A percentile compares a stretch with the other conserved stretches of the same genome.
These are phyloP conservation scores for Orbilia ellipsospora DNA, from an alignment of 2,329 filamentous ascomycete species.

Conservation along the genomic window DNA sequence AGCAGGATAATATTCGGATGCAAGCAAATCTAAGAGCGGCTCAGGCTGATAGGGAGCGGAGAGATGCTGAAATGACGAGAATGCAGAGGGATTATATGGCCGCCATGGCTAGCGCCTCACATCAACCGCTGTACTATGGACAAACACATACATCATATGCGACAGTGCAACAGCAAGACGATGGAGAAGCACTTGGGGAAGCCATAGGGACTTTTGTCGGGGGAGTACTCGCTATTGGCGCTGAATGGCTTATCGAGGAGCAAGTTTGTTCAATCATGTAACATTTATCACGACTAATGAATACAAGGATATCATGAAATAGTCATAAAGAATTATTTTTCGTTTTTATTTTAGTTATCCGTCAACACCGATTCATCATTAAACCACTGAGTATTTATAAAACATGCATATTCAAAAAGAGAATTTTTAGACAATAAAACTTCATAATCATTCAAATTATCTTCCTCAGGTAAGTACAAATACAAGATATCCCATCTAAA, in stretches of 20 bases:
- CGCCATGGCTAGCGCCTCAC: constrained; percentile 5
- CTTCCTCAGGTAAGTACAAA: too few relatives aligned
- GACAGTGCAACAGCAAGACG: neutral
- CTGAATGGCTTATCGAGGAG: constrained; percentile 6
- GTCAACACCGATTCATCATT: too few relatives aligned
- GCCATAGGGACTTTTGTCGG: neutral
- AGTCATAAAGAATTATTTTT: too few relatives aligned
- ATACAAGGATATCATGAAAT: too few relatives aligned
- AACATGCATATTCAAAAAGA: too few relatives aligned
- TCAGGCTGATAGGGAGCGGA: neutral
- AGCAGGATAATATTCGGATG: neutral
- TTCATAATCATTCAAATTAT: too few relatives aligned
- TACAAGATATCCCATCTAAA: too few relatives aligned
- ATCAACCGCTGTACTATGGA: neutral
- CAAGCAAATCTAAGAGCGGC: constrained; percentile 1
- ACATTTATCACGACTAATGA: too few relatives aligned
- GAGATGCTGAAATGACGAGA: neutral
- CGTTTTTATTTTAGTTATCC: too few relatives aligned
- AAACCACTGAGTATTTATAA: too few relatives aligned
- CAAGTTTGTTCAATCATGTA: constrained; percentile 8
- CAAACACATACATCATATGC: constrained; percentile 6
- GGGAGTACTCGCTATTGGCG: neutral
- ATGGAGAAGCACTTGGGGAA: too few relatives aligned
- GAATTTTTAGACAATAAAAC: too few relatives aligned
- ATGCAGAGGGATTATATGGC: constrained; percentile 6